Evolutionary conservation across 2,329 filamentous ascomycete species (phyloP), one percentile per base, ranked within the genome.

Genomic region (Aspergillus melleus): DNA sequence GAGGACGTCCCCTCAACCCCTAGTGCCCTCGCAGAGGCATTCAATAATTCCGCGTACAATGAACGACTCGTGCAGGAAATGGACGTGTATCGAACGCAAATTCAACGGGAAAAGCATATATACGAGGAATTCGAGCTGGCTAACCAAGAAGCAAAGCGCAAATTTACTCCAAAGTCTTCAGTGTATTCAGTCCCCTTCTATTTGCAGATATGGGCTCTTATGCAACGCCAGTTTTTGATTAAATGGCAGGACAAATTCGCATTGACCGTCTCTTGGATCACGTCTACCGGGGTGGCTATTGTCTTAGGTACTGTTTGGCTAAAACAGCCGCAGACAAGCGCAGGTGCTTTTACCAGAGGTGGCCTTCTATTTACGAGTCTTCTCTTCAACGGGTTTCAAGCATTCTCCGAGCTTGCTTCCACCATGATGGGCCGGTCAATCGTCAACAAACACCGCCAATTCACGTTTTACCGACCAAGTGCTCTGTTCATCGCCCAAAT

Each of bases 361-460:
- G 91, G 91, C 79, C 84, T 94, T 1, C 80, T 96, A 54, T 96
- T 96, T 77, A 86, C 92, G 56, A 81, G 89, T 22, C 83, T 96
- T 1, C 78, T 96, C 4, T 94, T 94, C 82, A 94, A 94, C 73
- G 89, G 90, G n/a, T 94, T 96, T 75, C 88, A 92, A 70, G 90
- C 91, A 24, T 93, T 95, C 70, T 86, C 88, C 0, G 91, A 96
- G 73, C 77, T 96, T 0, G 89, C 84, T 0, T 83, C 84, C 11
- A 90, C 89, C 1, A 94, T 95, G 90, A 78, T 88, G 16, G 90
- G 89, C 1, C 84, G 92, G 9, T 83, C 88, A 0, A 90, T 96
- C 42, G 84, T 96, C 61, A 91, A 92, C 73, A 96, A 95, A 72
- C 92, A 96, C 74, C 87, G 89, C 59, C 88, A 90, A 0, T 96